phyloP scores from a whole-genome alignment of 805 yeast genomes.

The Lachancea waltii region DNA sequence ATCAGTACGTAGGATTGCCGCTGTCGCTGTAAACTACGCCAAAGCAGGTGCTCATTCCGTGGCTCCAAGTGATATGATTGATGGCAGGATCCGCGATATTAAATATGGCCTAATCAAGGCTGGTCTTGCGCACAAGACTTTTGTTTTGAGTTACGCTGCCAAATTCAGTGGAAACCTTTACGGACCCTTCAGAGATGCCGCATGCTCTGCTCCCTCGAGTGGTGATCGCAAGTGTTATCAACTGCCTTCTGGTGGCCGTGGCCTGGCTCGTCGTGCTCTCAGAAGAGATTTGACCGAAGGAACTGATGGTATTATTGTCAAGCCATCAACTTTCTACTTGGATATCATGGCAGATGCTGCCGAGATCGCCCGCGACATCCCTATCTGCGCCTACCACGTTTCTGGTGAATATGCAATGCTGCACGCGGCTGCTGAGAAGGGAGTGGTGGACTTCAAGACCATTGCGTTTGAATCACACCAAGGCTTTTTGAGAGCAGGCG shows the following conservation, averaged over 20 bases:
- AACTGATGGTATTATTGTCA: slow-evolving; percentile 90
- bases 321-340: slow-evolving; percentile 92
- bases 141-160: slow-evolving; percentile 91
- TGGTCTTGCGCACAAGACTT: slow-evolving; percentile 76
- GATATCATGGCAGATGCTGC: slow-evolving; percentile 89
- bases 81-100: slow-evolving; percentile 86
- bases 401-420: slow-evolving; percentile 97
- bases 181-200: slow-evolving; percentile 98
- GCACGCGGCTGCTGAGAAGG: slow-evolving; percentile 97
- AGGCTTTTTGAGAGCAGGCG: slow-evolving; percentile 94
- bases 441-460: slow-evolving; percentile 75
- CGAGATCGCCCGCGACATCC: slow-evolving; percentile 72
- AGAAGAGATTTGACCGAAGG: slow-evolving; percentile 85
- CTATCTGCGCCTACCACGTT: slow-evolving; percentile 92
- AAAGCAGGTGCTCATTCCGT: slow-evolving; percentile 92
- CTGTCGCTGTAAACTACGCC: slow-evolving; percentile 93
- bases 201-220: slow-evolving; percentile 78
- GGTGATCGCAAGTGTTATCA: slow-evolving; percentile 95
- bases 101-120: slow-evolving; percentile 77
- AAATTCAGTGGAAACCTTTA: slow-evolving; percentile 86
- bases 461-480: slow-evolving; percentile 79
- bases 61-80: slow-evolving; percentile 97
- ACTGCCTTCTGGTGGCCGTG: slow-evolving; percentile 87
- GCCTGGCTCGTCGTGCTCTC: slow-evolving; percentile 89
- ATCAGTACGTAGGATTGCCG: slow-evolving; percentile 79